Percentiles rank a stretch among this genome's conserved stretches.
These are phyloP conservation scores for Antarctomyces pellizariae DNA, from an alignment of 495 filamentous ascomycete species.

Conservation along the genomic window DNA sequence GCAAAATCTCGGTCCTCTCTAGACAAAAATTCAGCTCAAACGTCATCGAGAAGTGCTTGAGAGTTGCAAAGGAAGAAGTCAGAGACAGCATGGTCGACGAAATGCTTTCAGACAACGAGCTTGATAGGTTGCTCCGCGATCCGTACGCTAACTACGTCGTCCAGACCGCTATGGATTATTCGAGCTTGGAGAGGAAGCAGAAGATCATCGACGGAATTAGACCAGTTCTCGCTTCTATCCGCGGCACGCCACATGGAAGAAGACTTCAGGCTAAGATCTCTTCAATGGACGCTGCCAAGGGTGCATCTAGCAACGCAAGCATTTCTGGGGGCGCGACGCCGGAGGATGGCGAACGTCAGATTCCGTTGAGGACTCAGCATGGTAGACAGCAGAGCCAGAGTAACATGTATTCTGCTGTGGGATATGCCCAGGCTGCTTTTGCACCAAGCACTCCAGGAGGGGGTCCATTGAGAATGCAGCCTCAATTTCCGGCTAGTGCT, in stretches of 20 bases:
- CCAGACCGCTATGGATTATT: conserved; percentile 82
- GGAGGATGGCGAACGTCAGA: too few relatives aligned
- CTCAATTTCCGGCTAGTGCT: too few relatives aligned
- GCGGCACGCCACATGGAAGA: conserved; percentile 76
- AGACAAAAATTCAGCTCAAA: conserved; percentile 99
- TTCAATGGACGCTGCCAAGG: too few relatives aligned
- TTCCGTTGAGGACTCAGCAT: too few relatives aligned
- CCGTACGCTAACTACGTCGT: conserved; percentile 93
- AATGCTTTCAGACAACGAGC: conserved; percentile 47
- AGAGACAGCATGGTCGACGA: conserved; percentile 69
- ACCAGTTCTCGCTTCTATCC: conserved; percentile 57
- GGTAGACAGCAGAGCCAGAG: too few relatives aligned
- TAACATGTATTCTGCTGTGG: too few relatives aligned
- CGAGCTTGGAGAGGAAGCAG: conserved; percentile 42
- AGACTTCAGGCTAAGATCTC: conserved; percentile 79
- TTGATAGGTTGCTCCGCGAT: conserved; percentile 72
- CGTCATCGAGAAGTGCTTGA: conserved; percentile 92
- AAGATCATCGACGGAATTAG: conserved; percentile 62
- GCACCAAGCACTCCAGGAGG: too few relatives aligned
- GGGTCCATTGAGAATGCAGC: too few relatives aligned
- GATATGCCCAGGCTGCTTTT: too few relatives aligned
- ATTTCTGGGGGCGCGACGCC: too few relatives aligned
- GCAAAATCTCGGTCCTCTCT: conserved; percentile 51
- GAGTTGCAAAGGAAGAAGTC: conserved; percentile 41
- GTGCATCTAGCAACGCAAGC: too few relatives aligned